Evolutionary conservation across 2,329 filamentous ascomycete species (phyloP), one percentile per base, ranked within the genome.

Genomic region (Alternaria arbusti): DNA sequence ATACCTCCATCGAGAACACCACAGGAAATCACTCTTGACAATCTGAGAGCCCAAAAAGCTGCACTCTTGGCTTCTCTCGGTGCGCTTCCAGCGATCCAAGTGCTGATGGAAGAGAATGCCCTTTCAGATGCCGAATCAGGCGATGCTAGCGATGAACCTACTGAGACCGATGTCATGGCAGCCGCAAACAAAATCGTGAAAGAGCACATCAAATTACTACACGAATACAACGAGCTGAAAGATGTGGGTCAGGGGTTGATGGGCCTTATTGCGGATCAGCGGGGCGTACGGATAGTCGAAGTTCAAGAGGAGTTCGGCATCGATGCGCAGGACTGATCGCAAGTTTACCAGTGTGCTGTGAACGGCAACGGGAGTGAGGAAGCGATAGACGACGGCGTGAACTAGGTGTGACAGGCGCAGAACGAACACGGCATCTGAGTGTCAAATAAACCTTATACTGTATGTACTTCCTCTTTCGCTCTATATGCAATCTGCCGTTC

Each of bases 151-250:
- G 70, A 69, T 61, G 79, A 71, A 45, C 69, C 73, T 32, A 74
- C 74, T 12, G 71, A 77, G 4, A 65, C 62, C n/a, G 74, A 78
- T 9, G 62, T 80, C 5, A 74, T 81, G 65, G 77, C 68, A 13
- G 81, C 83, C 11, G 83, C 87, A 0, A 82, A 86, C 44, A 78
- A 80, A 20, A 86, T 87, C 10, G 87, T 90, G 55, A 85, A 88
- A 57, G 80, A 81, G 30, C 90, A 92, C 74, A 92, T 92, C 72
- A 84, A 84, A 62, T 81, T 89, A 5, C 81, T 92, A 30, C 89
- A 91, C 67, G 82, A 87, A 61, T 92, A 92, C 79, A 92, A 92
- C 70, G 89, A 91, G 75, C 87, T 91, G 70, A 88, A 89, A 66
- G 90, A 92, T 75, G 82, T 90, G 8, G 90, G 87, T 0, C 86